Evolutionary conservation across 2,329 filamentous ascomycete species (phyloP).

Genomic region (Venturia effusa): DNA sequence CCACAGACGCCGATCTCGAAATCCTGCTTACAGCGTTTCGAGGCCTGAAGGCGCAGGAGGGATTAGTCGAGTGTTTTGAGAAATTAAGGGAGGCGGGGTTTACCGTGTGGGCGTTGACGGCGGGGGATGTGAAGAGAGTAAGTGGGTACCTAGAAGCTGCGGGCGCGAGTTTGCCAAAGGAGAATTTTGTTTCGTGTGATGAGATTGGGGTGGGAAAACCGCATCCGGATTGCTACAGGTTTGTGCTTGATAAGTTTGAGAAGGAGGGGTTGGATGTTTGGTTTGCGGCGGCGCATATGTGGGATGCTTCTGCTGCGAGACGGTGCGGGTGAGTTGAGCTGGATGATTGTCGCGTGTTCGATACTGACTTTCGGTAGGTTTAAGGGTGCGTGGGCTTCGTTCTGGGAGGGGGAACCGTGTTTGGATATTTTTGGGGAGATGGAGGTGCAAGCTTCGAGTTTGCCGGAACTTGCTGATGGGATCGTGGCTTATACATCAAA

Average conservation of each 20-base stretch:
- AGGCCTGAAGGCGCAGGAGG: slow-evolving; percentile 33
- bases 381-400: slow-evolving; percentile 42
- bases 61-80: neutral
- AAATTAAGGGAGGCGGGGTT: neutral
- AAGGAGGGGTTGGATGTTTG: slow-evolving; percentile 28
- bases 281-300: slow-evolving; percentile 51
- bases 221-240: slow-evolving; percentile 34
- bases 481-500: slow-evolving; percentile 14
- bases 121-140: neutral
- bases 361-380: slow-evolving; percentile 22
- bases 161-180: slow-evolving; percentile 38
- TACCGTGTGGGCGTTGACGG: neutral
- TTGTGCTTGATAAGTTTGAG: slow-evolving; percentile 32
- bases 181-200: slow-evolving; percentile 44
- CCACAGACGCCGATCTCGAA: neutral
- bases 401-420: slow-evolving; percentile 42
- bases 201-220: slow-evolving; percentile 39
- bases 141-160: slow-evolving; percentile 40
- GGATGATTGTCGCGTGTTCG: neutral
- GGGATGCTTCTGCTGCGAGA: slow-evolving; percentile 44
- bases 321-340: neutral
- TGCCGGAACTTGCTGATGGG: slow-evolving; percentile 38
- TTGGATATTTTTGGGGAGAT: slow-evolving; percentile 41
- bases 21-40: neutral
- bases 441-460: slow-evolving; percentile 38